Conservation (phyloP, 257 asterid genomes). For the Parsonsia alboflavescens region DNA sequence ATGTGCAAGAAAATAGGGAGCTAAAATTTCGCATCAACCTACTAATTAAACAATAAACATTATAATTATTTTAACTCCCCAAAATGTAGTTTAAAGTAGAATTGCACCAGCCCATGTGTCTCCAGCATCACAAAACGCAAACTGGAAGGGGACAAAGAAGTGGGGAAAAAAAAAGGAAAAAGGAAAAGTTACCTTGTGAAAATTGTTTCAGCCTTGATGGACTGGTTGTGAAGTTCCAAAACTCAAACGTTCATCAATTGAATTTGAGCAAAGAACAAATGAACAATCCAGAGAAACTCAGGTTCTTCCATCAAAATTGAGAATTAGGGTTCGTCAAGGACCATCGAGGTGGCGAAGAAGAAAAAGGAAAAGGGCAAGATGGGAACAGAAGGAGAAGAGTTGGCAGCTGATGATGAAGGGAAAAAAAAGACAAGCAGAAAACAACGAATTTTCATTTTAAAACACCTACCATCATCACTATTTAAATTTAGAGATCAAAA, state of each 20-base stretch:
- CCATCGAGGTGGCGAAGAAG: slow-evolving; percentile 8
- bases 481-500: neutral
- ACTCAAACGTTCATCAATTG: slow-evolving; percentile 8
- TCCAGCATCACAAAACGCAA: neutral
- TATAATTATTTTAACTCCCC: neutral
- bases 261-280: neutral
- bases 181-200: slow-evolving; percentile 15
- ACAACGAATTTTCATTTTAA: slow-evolving; percentile 11
- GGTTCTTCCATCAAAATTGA: slow-evolving; percentile 14
- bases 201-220: neutral
- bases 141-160: neutral
- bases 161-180: neutral
- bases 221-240: neutral
- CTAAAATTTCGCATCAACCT: neutral
- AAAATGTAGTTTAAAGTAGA: neutral
- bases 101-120: neutral
- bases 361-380: slow-evolving; percentile 12
- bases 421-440: slow-evolving; percentile 20
- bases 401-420: slow-evolving; percentile 15
- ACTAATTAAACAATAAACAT: neutral
- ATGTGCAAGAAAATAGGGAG: neutral
- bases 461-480: neutral
- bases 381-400: slow-evolving; percentile 15
- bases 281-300: slow-evolving; percentile 5
- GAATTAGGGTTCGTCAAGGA: slow-evolving; percentile 14